phyloP scores from a whole-genome alignment of 169 alveolate species.

The Gregarina niphandrodes region DNA sequence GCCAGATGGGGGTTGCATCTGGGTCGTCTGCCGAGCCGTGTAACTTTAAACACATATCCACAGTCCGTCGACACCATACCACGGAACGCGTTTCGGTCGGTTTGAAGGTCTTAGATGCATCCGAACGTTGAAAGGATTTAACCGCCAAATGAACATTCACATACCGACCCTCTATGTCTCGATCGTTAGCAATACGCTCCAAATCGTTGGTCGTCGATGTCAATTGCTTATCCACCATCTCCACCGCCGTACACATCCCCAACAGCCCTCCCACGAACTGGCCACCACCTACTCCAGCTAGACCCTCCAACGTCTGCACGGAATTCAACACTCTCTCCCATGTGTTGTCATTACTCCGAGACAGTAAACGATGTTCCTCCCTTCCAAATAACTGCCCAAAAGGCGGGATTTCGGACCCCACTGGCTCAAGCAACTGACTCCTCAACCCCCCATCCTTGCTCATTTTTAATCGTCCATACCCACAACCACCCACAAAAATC shows the following conservation, averaged over 20 bases:
- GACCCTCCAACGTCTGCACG: too few relatives aligned
- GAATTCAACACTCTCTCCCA: too few relatives aligned
- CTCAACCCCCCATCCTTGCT: too few relatives aligned
- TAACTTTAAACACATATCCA: conserved; percentile 32
- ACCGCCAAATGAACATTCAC: conserved; percentile 36
- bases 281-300: not conserved
- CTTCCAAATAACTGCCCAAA: too few relatives aligned
- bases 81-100: conserved; percentile 41
- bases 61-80: conserved; percentile 48
- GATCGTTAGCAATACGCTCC: conserved; percentile 27
- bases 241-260: conserved; percentile 43
- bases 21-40: conserved; percentile 38
- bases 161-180: conserved; percentile 32
- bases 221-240: conserved; percentile 35
- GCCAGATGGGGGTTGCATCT: conserved; percentile 10
- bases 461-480: too few relatives aligned
- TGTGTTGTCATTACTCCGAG: too few relatives aligned
- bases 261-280: conserved; percentile 30
- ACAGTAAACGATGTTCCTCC: too few relatives aligned
- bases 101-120: conserved; percentile 42
- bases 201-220: conserved; percentile 47
- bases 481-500: too few relatives aligned
- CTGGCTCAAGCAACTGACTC: too few relatives aligned
- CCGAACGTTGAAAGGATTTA: conserved; percentile 50
- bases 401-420: too few relatives aligned